These are phyloP conservation scores for Dactylellina leptospora DNA, from an alignment of 2,329 filamentous ascomycete species.

Conservation along the genomic window DNA sequence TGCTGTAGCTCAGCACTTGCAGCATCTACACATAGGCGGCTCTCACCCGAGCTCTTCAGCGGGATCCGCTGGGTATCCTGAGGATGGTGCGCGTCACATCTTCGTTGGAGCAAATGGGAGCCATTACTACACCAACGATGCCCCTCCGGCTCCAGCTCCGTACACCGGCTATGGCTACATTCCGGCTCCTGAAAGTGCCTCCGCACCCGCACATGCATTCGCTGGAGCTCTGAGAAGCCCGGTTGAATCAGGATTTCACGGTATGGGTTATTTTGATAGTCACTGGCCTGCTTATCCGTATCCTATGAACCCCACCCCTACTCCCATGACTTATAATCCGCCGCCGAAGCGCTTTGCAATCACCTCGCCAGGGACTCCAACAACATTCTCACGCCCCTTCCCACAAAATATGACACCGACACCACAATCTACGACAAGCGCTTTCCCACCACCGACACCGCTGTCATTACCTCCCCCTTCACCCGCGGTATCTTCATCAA, in stretches of 20 bases:
- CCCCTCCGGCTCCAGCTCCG: constrained; percentile 21
- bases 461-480: constrained; percentile 40
- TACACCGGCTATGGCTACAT: constrained; percentile 49
- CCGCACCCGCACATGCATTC: constrained; percentile 30
- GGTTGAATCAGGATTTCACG: constrained; percentile 28
- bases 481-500: constrained; percentile 41
- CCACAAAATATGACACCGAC: constrained; percentile 17
- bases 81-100: constrained; percentile 42
- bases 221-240: constrained; percentile 35
- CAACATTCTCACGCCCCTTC: constrained; percentile 10
- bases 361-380: constrained; percentile 24
- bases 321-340: constrained; percentile 13
- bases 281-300: constrained; percentile 19
- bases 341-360: constrained; percentile 27
- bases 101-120: constrained; percentile 23
- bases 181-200: constrained; percentile 22
- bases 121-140: constrained; percentile 40
- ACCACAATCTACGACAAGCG: constrained; percentile 27
- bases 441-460: constrained; percentile 37
- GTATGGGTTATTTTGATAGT: constrained; percentile 51
- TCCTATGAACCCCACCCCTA: constrained; percentile 7
- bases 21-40: constrained; percentile 25
- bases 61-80: constrained; percentile 40
- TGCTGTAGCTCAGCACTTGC: constrained; percentile 38
- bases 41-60: constrained; percentile 19